A percentile compares a stretch with the other conserved stretches of the same genome.
Evolutionary conservation across 225 moss, liverwort and hornwort species (phyloP).

Genomic region (Marchantia polymorpha): DNA sequence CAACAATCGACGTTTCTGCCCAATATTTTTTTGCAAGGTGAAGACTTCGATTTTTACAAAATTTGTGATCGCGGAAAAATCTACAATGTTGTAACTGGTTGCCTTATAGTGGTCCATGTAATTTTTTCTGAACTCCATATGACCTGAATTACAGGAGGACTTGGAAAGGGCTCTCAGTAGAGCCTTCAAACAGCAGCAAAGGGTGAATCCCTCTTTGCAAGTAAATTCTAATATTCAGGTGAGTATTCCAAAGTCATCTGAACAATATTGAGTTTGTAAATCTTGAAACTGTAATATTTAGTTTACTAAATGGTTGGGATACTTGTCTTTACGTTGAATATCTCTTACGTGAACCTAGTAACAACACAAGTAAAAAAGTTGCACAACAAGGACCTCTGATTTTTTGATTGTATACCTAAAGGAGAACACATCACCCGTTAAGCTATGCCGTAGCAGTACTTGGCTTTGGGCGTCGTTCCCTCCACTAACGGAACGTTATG

Average conservation of each 20-base stretch:
- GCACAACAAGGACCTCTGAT: not conserved
- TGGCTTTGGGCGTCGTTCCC: not conserved
- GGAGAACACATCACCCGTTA: not conserved
- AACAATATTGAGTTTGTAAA: not conserved
- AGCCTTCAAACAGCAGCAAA: constrained; percentile 93
- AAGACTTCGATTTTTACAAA: not conserved
- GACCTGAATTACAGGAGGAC: constrained; percentile 61
- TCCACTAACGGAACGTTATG: not conserved
- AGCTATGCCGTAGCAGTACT: not conserved
- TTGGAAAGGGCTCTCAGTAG: constrained; percentile 85
- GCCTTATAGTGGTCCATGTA: too few species aligned
- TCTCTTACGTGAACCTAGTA: too few species aligned
- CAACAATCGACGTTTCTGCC: constrained; percentile 93
- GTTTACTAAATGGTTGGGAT: too few species aligned
- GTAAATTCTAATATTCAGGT: constrained; percentile 96
- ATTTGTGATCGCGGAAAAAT: not conserved
- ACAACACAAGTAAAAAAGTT: too few species aligned
- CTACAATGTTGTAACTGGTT: not conserved
- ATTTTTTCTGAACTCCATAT: too few species aligned
- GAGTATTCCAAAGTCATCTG: not conserved
- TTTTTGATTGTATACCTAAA: not conserved
- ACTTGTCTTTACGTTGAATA: too few species aligned
- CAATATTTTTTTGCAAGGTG: constrained; percentile 98
- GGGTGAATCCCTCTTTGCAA: constrained; percentile 79
- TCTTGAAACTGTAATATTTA: too few species aligned